Percentiles rank a stretch among this genome's conserved stretches.
phyloP scores from a whole-genome alignment of 306 rosid species.

The Fagus sylvatica region DNA sequence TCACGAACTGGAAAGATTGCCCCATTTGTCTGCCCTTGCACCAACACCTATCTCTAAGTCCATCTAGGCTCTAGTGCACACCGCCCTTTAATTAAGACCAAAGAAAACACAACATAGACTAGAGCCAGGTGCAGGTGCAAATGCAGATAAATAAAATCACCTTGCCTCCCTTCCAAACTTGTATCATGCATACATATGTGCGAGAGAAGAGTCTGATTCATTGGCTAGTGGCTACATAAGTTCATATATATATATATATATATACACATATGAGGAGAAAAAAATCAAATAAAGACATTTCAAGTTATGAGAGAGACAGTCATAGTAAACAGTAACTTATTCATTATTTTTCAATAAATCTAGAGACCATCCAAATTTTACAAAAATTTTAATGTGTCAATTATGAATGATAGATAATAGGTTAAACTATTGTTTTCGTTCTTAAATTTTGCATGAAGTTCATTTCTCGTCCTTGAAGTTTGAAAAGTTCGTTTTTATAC shows the following conservation, averaged over 20 bases:
- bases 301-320: not conserved
- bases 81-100: not conserved
- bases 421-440: too few relatives aligned
- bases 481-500: too few relatives aligned
- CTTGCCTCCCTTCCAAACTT: not conserved
- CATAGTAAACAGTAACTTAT: not conserved
- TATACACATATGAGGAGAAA: not conserved
- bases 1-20: not conserved
- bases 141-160: slow-evolving; percentile 42
- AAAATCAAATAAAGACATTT: not conserved
- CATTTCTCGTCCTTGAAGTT: too few relatives aligned
- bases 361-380: too few relatives aligned
- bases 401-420: too few relatives aligned
- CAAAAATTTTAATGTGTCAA: too few relatives aligned
- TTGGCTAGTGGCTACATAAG: too few relatives aligned
- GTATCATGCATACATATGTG: too few relatives aligned
- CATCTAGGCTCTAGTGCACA: not conserved
- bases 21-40: slow-evolving; percentile 32
- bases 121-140: slow-evolving; percentile 53
- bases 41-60: slow-evolving; percentile 26
- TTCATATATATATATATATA: too few relatives aligned
- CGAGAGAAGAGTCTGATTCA: too few relatives aligned
- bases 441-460: too few relatives aligned
- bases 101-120: not conserved
- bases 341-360: too few relatives aligned